Evolutionary conservation across 2,329 filamentous ascomycete species (phyloP), one percentile per base, ranked within the genome.

Genomic region (Pyrenochaeta sp.): DNA sequence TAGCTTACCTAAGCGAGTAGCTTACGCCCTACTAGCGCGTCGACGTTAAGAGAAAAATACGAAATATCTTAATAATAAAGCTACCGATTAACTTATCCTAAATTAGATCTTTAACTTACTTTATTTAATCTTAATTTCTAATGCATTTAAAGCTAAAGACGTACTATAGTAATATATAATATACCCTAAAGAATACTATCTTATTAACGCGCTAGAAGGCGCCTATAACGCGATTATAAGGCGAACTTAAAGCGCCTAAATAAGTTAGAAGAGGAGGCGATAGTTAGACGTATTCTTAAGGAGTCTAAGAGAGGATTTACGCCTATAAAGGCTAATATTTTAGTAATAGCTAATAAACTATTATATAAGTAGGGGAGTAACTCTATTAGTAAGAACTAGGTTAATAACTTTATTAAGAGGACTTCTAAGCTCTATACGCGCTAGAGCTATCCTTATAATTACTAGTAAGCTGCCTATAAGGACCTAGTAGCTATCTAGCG

Each of bases 201-300:
- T 7, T 12, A 12, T n/a, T n/a, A n/a, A n/a, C n/a, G n/a, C n/a
- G n/a, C n/a, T n/a, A n/a, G n/a, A n/a, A n/a, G n/a, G n/a, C n/a
- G n/a, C n/a, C 40, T 21, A 14, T 51, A 45, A 58, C 56, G 54
- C 50, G 50, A 62, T 20, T 54, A 47, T 35, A 36, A 57, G 46
- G 40, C 56, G 12, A 60, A 62, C 20, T 54, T 30, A 51, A 61
- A 57, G 42, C 45, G 37, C 39, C 50, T 61, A 53, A n/a, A n/a
- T n/a, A n/a, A n/a, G n/a, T n/a, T n/a, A n/a, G n/a, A n/a, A n/a
- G n/a, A n/a, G n/a, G n/a, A 57, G 50, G 54, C 35, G 23, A 56
- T 62, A 43, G 37, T 57, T 6, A 6, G 45, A 23, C 42, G 36
- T 48, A 46, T 62, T 42, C 56, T 62, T 50, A 35, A 61, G 2